Evolutionary conservation across 352 stramenopile genomes (phyloP).

Genomic region (Phytophthora podocarpi): DNA sequence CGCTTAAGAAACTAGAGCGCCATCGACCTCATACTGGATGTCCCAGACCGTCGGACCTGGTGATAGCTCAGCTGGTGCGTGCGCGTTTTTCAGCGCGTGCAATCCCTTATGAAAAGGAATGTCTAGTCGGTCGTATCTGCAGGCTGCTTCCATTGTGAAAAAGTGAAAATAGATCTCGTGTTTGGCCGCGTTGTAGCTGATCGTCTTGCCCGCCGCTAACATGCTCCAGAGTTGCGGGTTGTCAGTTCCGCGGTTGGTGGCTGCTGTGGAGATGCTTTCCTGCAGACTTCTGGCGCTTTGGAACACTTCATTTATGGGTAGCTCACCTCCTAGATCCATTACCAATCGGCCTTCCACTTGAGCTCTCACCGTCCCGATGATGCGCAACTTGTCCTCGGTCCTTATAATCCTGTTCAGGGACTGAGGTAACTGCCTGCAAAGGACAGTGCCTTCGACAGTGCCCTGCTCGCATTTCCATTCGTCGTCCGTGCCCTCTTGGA

Average conservation of each 20-base stretch:
- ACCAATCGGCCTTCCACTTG: not conserved
- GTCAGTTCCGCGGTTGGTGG: not conserved
- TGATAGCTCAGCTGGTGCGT: too few species aligned
- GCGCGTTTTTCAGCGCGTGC: not conserved
- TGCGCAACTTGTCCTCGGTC: not conserved
- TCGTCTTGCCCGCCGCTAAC: not conserved
- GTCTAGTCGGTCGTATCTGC: not conserved
- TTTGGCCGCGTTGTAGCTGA: not conserved
- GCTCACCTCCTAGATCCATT: not conserved
- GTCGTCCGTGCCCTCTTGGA: not conserved
- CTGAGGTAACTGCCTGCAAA: not conserved
- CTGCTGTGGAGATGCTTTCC: not conserved
- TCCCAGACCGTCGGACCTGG: not conserved
- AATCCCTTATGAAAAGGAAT: not conserved
- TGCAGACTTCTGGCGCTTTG: not conserved
- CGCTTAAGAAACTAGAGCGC: not conserved
- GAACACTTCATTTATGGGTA: not conserved
- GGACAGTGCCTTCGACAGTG: not conserved
- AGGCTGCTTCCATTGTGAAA: not conserved
- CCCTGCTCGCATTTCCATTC: not conserved
- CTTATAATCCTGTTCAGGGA: not conserved
- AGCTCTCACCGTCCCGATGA: not conserved
- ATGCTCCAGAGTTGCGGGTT: not conserved
- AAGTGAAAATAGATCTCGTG: not conserved
- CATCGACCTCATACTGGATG: not conserved